phyloP scores from a whole-genome alignment of 1,284 basidiomycete genomes.

The Ceratobasidium sp. region DNA sequence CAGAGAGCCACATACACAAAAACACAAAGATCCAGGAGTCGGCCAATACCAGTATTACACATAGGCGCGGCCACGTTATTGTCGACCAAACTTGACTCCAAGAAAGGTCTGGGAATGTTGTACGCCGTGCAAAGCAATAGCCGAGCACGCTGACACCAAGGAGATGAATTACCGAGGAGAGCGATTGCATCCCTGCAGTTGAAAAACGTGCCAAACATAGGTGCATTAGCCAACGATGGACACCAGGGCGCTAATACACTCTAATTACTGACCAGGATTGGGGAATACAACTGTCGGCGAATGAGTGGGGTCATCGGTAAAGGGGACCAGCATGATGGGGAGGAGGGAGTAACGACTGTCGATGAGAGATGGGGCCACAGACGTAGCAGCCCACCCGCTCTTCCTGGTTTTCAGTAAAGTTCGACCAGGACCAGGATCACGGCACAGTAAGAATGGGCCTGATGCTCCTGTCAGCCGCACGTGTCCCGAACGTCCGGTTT shows the following conservation, averaged over 20 bases:
- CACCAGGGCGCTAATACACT: not conserved
- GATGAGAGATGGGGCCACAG: slow-evolving; percentile 3
- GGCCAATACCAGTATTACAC: slow-evolving; percentile 41
- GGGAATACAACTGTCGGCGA: slow-evolving; percentile 31
- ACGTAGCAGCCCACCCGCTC: not conserved
- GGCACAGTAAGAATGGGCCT: not conserved
- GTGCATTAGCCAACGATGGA: slow-evolving; percentile 10
- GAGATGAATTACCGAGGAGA: slow-evolving; percentile 42
- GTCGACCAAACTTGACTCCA: slow-evolving; percentile 26
- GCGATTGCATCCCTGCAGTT: slow-evolving; percentile 34
- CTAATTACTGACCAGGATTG: slow-evolving; percentile 14
- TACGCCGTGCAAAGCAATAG: slow-evolving; percentile 39
- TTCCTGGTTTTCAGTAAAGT: slow-evolving; percentile 21
- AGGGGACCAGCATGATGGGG: not conserved
- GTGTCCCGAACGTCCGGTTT: slow-evolving; percentile 8
- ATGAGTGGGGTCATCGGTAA: slow-evolving; percentile 28
- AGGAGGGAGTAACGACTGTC: slow-evolving; percentile 29
- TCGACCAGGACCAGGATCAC: not conserved
- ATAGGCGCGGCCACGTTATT: slow-evolving; percentile 40
- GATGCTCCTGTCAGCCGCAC: slow-evolving; percentile 31
- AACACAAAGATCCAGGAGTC: slow-evolving; percentile 42
- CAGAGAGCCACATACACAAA: slow-evolving; percentile 24
- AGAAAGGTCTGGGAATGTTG: slow-evolving; percentile 35
- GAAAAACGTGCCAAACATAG: not conserved
- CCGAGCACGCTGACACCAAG: slow-evolving; percentile 38